Evolutionary conservation across 2,329 filamentous ascomycete genomes (phyloP), one percentile per base, ranked within the genome.

Genomic region (Leptographium procerum): DNA sequence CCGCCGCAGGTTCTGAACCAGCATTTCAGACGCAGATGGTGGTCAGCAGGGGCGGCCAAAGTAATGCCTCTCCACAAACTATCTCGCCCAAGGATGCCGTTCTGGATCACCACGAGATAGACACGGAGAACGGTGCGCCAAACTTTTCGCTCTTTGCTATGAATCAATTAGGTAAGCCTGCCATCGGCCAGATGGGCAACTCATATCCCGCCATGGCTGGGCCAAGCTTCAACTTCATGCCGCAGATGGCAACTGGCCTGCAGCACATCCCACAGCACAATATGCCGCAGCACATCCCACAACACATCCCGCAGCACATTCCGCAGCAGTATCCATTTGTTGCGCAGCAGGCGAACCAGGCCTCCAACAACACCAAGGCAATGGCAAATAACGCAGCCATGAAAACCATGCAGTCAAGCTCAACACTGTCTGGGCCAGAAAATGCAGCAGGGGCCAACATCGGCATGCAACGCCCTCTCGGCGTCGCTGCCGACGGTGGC

Each of bases 61-160:
- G 78, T 52, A 73, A 76, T 1, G 70, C 77, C 7, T 79, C 78
- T 0, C 79, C 86, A n/a, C 89, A 89, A 71, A 96, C 92, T 0
- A 96, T 99, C 52, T 97, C 92, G 1, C 94, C 92, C 28, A 95
- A 95, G 73, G 92, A 97, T 66, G 89, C 91, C 1, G 73, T 95
- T 60, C 74, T 96, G 55, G 91, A 96, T 61, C 96, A 91, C 68
- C 82, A 86, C 61, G 89, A 94, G 45, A 13, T 51, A 1, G 22
- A 36, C 7, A 7, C 86, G 22, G 86, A 61, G 4, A 54, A 26
- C 14, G 56, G 87, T 53, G 73, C 34, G 3, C 19, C 81, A 5
- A 83, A 83, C 60, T 83, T 87, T 65, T 84, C 89, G 14, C 74
- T 96, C 24, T 95, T 96, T 68, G 26, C n/a, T n/a, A n/a, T n/a